phyloP scores from a whole-genome alignment of 768 basidiomycete species.

The Rhodotorula toruloides region DNA sequence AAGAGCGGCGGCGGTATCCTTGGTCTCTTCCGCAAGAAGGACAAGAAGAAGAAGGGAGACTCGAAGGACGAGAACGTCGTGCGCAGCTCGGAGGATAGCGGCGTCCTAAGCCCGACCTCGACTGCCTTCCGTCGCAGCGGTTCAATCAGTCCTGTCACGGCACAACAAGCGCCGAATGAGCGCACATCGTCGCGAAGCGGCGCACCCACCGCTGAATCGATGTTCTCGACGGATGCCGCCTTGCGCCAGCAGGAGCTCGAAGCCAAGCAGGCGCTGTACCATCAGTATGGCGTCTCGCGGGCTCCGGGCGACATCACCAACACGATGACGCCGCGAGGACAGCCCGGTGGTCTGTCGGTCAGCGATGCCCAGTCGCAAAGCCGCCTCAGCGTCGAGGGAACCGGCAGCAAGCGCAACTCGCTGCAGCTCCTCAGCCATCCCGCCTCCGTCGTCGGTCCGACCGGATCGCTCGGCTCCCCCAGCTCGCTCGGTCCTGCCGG shows the following conservation, averaged over 20 bases:
- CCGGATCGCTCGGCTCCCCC: slow-evolving; percentile 14
- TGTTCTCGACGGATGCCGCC: slow-evolving; percentile 40
- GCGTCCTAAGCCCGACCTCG: slow-evolving; percentile 9
- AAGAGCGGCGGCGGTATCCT: slow-evolving; percentile 62
- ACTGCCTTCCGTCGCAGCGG: background rate
- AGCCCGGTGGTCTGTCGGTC: slow-evolving; percentile 2
- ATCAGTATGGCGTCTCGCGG: slow-evolving; percentile 42
- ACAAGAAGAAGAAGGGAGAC: slow-evolving; percentile 66
- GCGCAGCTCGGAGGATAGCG: slow-evolving; percentile 38
- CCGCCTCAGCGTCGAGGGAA: background rate
- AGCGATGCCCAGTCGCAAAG: background rate
- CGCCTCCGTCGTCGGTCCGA: background rate
- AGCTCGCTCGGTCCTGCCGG: slow-evolving; percentile 1
- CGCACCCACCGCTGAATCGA: slow-evolving; percentile 36
- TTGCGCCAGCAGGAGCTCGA: slow-evolving; percentile 44
- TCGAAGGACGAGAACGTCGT: slow-evolving; percentile 36
- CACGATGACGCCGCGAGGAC: slow-evolving; percentile 35
- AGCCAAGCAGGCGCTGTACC: slow-evolving; percentile 41
- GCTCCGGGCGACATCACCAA: slow-evolving; percentile 39
- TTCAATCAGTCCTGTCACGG: slow-evolving; percentile 7
- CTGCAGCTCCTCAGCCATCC: slow-evolving; percentile 19
- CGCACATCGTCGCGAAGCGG: slow-evolving; percentile 17
- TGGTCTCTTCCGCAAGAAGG: slow-evolving; percentile 64
- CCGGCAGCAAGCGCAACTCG: slow-evolving; percentile 21
- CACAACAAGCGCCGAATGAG: background rate